Conservation (phyloP, 768 basidiomycete genomes). For the Candolleomyces eurysporus region DNA sequence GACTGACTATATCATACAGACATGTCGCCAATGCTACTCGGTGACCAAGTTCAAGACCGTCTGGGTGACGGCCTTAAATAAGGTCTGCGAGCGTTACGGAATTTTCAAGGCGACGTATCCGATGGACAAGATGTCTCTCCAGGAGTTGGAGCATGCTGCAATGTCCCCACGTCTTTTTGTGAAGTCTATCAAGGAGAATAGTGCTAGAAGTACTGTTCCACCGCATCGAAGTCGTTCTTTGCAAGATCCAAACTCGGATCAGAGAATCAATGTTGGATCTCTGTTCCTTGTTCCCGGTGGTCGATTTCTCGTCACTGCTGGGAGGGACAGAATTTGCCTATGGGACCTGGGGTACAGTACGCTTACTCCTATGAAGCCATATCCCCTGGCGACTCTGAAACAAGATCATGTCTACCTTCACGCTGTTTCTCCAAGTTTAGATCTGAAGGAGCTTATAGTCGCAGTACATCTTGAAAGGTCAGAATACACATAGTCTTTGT, state of each 20-base stretch:
- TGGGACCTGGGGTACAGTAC: constrained; percentile 7
- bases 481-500: not conserved
- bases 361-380: not conserved
- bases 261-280: not conserved
- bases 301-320: constrained; percentile 6
- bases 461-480: not conserved
- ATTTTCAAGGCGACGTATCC: constrained; percentile 1
- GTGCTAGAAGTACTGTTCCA: not conserved
- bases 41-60: not conserved
- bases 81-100: not conserved
- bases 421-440: not conserved
- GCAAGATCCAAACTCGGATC: not conserved
- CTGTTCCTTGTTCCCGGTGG: constrained; percentile 11
- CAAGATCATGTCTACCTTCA: not conserved
- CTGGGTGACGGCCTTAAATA: not conserved
- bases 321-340: not conserved
- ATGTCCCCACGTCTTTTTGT: not conserved
- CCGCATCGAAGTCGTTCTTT: not conserved
- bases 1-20: not conserved
- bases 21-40: not conserved
- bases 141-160: constrained; percentile 7
- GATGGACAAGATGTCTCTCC: not conserved
- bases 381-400: not conserved
- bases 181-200: not conserved
- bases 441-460: not conserved